Evolutionary conservation across 192 early-diverging fungal genomes (phyloP).

Genomic region (Coemansia sp.): DNA sequence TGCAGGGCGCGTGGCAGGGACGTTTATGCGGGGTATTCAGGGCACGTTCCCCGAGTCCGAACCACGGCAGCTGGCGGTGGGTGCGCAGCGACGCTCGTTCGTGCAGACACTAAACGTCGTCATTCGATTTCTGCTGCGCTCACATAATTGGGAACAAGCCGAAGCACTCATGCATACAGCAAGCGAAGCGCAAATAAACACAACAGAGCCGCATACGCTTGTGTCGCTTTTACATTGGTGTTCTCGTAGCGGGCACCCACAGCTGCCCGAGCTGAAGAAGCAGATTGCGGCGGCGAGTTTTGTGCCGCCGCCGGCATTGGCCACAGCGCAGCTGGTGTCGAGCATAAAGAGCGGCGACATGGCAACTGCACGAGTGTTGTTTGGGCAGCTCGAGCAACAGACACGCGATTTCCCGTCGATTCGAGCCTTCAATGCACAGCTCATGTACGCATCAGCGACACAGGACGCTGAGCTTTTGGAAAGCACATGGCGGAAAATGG

Average conservation of each 20-base stretch:
- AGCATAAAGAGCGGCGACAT: constrained; percentile 10
- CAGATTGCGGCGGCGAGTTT: constrained; percentile 5
- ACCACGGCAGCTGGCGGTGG: background rate
- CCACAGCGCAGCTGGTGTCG: constrained; percentile 15
- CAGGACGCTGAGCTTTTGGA: constrained; percentile 17
- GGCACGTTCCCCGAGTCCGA: background rate
- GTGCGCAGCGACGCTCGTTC: constrained; percentile 17
- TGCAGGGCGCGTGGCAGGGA: background rate
- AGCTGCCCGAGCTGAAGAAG: background rate
- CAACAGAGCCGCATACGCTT: constrained; percentile 13
- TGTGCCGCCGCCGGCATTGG: constrained; percentile 14
- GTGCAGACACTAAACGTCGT: constrained; percentile 23
- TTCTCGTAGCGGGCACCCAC: background rate
- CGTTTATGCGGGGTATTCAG: constrained; percentile 8
- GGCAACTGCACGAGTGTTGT: constrained; percentile 11
- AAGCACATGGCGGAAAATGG: constrained; percentile 39
- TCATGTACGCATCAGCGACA: constrained; percentile 13
- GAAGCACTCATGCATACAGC: constrained; percentile 17
- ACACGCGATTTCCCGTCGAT: constrained; percentile 16
- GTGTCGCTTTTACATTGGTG: constrained; percentile 15
- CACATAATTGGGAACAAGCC: constrained; percentile 16
- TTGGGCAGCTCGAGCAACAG: constrained; percentile 21
- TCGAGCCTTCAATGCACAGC: constrained; percentile 28
- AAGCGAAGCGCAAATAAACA: constrained; percentile 14
- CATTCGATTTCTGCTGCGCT: constrained; percentile 22